Conservation (phyloP, 306 rosid species). For the Comarum palustre region DNA sequence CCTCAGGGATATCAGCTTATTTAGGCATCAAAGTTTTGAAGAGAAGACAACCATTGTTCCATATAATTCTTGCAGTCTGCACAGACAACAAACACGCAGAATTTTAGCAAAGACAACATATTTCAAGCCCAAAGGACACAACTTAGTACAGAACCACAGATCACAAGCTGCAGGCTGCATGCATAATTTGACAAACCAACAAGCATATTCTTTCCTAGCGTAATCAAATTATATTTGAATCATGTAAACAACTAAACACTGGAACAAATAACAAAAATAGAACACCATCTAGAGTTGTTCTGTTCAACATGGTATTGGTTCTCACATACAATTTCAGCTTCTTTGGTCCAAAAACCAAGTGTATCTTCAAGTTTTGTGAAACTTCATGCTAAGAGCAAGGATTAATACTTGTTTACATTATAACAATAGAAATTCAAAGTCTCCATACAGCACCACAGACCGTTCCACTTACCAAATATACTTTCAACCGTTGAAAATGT, state of each 20-base stretch:
- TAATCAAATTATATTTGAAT: background rate
- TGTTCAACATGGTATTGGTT: background rate
- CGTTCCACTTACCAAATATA: background rate
- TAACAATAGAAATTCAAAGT: background rate
- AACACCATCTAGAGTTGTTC: background rate
- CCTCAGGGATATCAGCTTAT: constrained; percentile 11
- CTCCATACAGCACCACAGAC: background rate
- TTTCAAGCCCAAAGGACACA: constrained; percentile 2
- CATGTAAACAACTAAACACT: background rate
- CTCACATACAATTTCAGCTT: constrained; percentile 4
- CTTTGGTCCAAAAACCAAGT: background rate
- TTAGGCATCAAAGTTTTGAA: constrained; percentile 50
- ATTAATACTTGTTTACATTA: background rate
- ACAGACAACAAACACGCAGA: constrained; percentile 27
- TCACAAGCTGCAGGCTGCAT: background rate
- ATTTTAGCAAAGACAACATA: constrained; percentile 20
- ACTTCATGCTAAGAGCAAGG: background rate
- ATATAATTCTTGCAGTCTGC: constrained; percentile 68
- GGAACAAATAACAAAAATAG: background rate
- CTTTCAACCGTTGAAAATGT: background rate
- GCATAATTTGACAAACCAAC: background rate
- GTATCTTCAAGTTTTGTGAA: background rate
- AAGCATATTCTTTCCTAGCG: background rate
- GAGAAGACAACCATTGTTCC: constrained; percentile 66
- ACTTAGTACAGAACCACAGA: background rate